Base-by-base conservation (phyloP, 2,329 filamentous ascomycete genomes). In the Botrytis medusae region DNA sequence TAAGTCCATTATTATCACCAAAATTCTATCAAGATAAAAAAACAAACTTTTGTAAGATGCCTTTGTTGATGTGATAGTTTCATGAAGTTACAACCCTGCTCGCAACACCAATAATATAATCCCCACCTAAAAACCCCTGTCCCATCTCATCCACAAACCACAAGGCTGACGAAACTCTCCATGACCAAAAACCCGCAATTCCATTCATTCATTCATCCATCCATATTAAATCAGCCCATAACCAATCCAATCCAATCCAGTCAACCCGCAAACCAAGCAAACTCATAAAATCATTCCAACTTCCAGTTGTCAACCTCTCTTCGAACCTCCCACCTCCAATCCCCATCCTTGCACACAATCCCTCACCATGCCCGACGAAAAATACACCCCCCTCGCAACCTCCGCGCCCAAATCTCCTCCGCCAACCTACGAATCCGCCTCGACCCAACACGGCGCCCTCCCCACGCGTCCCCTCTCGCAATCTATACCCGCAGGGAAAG, bases 361-460 rank as follows among this genome's bases (percentile, higher is more conserved):
- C 14, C 14, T 1, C 48, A 25, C 48, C 10, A 68, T 68, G 65
- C 34, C 65, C 34, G 37, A 42, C 64, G 42, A 51, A 62, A 68
- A 67, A 16, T 61, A 63, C 29, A 71, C 57, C 1, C 57, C 69
- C 2, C 9, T 68, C 25, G 10, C 65, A 0, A 68, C 68, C 10
- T n/a, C 69, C 4, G 32, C 37, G 34, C 48, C 59, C 6, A 69
- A 74, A 34, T 71, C 67, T 16, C 69, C 74, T n/a, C 77, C 80
- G 0, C 80, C 78, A 67, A 72, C 75, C n/a, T 80, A 79, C 61
- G 79, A 79, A 60, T 70, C 75, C 14, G 73, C 76, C 29, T 77
- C 77, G 14, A 46, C 71, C n/a, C 72, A 79, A 67, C 77, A 79
- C 72, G 77, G 77, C 37, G 73, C 76, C 20, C 64, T 78, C 4